A percentile compares a stretch with the other conserved stretches of the same genome.
phyloP scores from a whole-genome alignment of 192 early-diverging fungal genomes.

The Pilobolus umbonatus region DNA sequence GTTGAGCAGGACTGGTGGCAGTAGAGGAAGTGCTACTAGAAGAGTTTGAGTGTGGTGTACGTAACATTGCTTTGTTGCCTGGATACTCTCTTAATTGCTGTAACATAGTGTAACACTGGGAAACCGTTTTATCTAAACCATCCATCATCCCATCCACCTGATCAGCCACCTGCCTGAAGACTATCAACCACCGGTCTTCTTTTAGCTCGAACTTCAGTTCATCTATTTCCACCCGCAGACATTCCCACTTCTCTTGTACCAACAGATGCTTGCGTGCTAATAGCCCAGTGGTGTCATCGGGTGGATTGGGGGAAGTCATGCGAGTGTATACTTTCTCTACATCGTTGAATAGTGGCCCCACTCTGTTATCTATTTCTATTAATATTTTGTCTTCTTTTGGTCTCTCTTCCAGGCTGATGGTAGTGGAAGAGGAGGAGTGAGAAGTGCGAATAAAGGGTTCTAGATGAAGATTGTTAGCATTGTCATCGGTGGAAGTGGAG shows the following conservation, averaged over 20 bases:
- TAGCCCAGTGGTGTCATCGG: slow-evolving; percentile 28
- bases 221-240: slow-evolving; percentile 48
- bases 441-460: background rate
- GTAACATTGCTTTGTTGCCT: no score
- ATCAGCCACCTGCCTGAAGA: slow-evolving; percentile 49
- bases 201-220: slow-evolving; percentile 53
- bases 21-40: slow-evolving; percentile 20
- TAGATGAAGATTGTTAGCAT: background rate
- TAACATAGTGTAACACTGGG: slow-evolving; percentile 36
- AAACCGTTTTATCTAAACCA: slow-evolving; percentile 47
- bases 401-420: background rate
- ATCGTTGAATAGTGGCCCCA: slow-evolving; percentile 45
- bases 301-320: slow-evolving; percentile 23
- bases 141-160: slow-evolving; percentile 58
- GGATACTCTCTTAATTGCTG: slow-evolving; percentile 10
- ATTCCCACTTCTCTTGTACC: slow-evolving; percentile 46
- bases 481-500: background rate
- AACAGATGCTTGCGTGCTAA: slow-evolving; percentile 29
- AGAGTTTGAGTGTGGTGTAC: background rate
- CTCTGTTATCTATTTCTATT: slow-evolving; percentile 45
- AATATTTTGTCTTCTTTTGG: slow-evolving; percentile 33
- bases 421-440: background rate
- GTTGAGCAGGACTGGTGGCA: slow-evolving; percentile 4
- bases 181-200: slow-evolving; percentile 52
- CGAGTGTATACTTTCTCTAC: slow-evolving; percentile 44